Conservation (phyloP, 345 rosid genomes). For the Schrenkiella parvula region DNA sequence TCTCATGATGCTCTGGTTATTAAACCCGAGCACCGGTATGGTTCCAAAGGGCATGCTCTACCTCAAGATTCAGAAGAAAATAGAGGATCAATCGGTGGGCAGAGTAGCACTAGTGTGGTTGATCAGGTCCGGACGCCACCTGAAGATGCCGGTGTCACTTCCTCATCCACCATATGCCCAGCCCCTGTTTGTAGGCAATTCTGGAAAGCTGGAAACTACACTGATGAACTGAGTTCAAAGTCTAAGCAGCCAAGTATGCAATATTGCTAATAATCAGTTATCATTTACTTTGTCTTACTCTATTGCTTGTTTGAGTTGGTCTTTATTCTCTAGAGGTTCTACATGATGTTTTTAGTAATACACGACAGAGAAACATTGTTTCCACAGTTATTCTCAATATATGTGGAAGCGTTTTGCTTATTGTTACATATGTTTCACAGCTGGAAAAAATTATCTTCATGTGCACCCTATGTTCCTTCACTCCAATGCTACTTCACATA, state of each 20-base stretch:
- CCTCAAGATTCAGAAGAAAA: slow-evolving; percentile 55
- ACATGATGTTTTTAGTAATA: not conserved
- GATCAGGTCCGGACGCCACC: slow-evolving; percentile 68
- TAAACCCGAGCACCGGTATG: slow-evolving; percentile 47
- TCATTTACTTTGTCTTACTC: not conserved
- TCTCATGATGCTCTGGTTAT: slow-evolving; percentile 36
- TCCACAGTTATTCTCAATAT: not conserved
- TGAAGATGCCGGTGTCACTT: slow-evolving; percentile 66
- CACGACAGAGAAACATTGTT: not conserved
- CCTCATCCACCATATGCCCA: slow-evolving; percentile 46
- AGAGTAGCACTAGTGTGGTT: slow-evolving; percentile 54
- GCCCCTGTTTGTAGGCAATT: slow-evolving; percentile 88
- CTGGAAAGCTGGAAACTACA: slow-evolving; percentile 89
- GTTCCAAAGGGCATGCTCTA: slow-evolving; percentile 22
- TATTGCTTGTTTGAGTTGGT: not conserved
- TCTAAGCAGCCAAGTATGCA: slow-evolving; percentile 57
- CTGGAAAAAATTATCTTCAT: slow-evolving; percentile 73
- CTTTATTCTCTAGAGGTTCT: not conserved
- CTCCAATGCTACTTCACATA: slow-evolving; percentile 98
- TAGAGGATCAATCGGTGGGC: slow-evolving; percentile 49
- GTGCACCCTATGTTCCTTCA: slow-evolving; percentile 98
- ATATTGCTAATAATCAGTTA: not conserved
- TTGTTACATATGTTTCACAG: slow-evolving; percentile 30
- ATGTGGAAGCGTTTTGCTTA: not conserved
- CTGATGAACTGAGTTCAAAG: slow-evolving; percentile 43